Base-by-base conservation (phyloP, 192 early-diverging fungal species). In the Backusella tuberculispora region DNA sequence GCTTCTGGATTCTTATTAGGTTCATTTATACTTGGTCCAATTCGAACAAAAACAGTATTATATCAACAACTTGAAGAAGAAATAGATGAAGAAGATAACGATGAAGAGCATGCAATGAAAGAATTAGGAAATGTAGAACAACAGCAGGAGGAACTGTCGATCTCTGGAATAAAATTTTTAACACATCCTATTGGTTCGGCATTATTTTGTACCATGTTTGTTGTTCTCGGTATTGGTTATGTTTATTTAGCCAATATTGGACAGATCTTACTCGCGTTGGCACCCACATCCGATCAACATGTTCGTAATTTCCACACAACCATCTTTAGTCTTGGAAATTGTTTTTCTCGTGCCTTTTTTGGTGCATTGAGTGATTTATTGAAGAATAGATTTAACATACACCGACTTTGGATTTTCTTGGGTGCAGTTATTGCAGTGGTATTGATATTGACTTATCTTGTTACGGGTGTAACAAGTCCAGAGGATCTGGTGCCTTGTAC, bases 401-500 rank as follows among this genome's bases (percentile, higher is more conserved):
- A 76, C 46, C 79, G 79, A 2, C 29, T 80, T 17, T 80, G 79
- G 79, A 66, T 80, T 19, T 76, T 76, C 46, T 72, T 71, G 24
- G 13, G 53, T 10, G 74, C 71, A 0, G 24, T 76, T 9, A 9
- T 80, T 2, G 48, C 42, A 0, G 63, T 76, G 29, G 26, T 68
- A 14, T 34, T 46, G n/a, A 63, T 53, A 14, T 13, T 67, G 42
- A 8, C 68, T 8, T 80, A 80, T 41, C n/a, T 60, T 45, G 75
- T 80, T 1, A 63, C 47, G 0, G 73, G 66, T n/a, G 45, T 63
- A 8, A 60, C 21, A 12, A 12, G 26, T 60, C 21, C 21, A 4
- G 40, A 72, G n/a, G 53, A 42, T 37, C 53, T 80, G 1, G 12
- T 76, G 13, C 46, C 71, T 0, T 80, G 75, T 43, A 80, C 79